These are phyloP conservation scores for Eragrostis nindensis DNA, from an alignment of 176 grass and related monocot species.

Conservation along the genomic window DNA sequence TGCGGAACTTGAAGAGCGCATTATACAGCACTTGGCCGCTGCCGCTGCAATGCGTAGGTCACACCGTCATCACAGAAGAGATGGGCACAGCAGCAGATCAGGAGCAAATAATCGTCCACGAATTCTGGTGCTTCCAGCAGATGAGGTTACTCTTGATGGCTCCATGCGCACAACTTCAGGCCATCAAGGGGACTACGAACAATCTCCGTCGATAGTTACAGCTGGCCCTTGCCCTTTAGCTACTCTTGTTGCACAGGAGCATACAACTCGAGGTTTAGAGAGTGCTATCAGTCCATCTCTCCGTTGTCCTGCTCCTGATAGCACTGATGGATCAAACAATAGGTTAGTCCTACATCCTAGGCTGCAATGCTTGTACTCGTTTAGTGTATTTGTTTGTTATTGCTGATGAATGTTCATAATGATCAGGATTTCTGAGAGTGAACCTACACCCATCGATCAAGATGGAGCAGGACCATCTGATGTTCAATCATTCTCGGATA, in stretches of 20 bases:
- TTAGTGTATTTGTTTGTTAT: conserved; percentile 5
- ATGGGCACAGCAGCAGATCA: conserved; percentile 57
- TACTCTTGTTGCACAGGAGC: conserved; percentile 51
- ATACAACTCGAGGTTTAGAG: conserved; percentile 11
- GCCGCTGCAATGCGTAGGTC: conserved; percentile 73
- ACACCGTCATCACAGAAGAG: conserved; percentile 65
- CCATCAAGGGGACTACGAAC: conserved; percentile 40
- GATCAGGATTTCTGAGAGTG: conserved; percentile 47
- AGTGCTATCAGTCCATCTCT: conserved; percentile 19
- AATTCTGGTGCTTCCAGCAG: conserved; percentile 56
- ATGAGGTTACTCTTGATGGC: conserved; percentile 40
- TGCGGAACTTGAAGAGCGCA: conserved; percentile 78
- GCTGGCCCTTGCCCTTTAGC: conserved; percentile 36
- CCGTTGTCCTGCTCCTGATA: conserved; percentile 27
- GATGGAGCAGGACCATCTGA: conserved; percentile 72
- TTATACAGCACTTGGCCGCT: conserved; percentile 76
- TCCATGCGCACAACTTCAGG: conserved; percentile 37
- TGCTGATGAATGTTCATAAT: conserved; percentile 1
- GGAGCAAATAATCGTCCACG: conserved; percentile 55
- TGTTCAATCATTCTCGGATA: conserved; percentile 67
- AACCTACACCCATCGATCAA: conserved; percentile 47
- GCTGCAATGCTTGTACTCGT: neutral
- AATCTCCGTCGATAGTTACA: conserved; percentile 38
- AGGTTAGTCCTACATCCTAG: conserved; percentile 44
- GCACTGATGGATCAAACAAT: conserved; percentile 38